A percentile compares a stretch with the other conserved stretches of the same genome.
Evolutionary conservation across 2,329 filamentous ascomycete genomes (phyloP).

Genomic region (Hypoxylon sp.): DNA sequence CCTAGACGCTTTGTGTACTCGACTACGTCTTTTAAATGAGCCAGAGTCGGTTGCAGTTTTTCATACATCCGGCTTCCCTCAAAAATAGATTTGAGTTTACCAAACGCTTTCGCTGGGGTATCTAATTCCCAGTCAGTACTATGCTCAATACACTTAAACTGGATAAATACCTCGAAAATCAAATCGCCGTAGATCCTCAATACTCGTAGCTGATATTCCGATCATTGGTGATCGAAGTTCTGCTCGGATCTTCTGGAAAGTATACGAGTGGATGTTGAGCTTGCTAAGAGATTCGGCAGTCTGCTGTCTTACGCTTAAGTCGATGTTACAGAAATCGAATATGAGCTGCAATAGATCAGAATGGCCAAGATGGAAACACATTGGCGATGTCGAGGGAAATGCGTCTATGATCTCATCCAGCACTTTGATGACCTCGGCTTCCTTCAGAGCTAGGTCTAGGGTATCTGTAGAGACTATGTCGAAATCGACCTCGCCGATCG

Average conservation of each 20-base stretch:
- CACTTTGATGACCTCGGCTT: slow-evolving; percentile 94
- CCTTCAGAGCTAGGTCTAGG: slow-evolving; percentile 86
- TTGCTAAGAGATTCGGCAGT: slow-evolving; percentile 89
- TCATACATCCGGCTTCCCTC: slow-evolving; percentile 78
- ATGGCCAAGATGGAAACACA: slow-evolving; percentile 94
- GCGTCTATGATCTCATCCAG: slow-evolving; percentile 89
- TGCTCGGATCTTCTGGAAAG: slow-evolving; percentile 85
- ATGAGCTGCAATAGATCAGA: slow-evolving; percentile 87
- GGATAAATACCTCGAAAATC: slow-evolving; percentile 81
- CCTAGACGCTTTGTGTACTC: slow-evolving; percentile 82
- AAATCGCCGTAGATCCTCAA: slow-evolving; percentile 91
- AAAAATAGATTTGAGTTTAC: slow-evolving; percentile 71
- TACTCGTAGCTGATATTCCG: slow-evolving; percentile 87
- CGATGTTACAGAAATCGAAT: slow-evolving; percentile 91
- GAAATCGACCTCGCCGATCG: slow-evolving; percentile 93
- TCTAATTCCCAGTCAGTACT: slow-evolving; percentile 57
- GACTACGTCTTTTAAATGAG: slow-evolving; percentile 83
- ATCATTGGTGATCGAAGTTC: slow-evolving; percentile 86
- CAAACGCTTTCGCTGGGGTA: slow-evolving; percentile 69
- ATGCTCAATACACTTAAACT: not conserved
- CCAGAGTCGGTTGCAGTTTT: slow-evolving; percentile 80
- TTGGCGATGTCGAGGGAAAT: slow-evolving; percentile 81
- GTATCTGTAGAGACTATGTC: slow-evolving; percentile 91
- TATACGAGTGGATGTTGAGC: slow-evolving; percentile 84
- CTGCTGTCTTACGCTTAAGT: slow-evolving; percentile 73